A percentile compares a stretch with the other conserved stretches of the same genome.
Evolutionary conservation across 2,329 filamentous ascomycete genomes (phyloP).

Genomic region (Drechslerella coelobrocha): DNA sequence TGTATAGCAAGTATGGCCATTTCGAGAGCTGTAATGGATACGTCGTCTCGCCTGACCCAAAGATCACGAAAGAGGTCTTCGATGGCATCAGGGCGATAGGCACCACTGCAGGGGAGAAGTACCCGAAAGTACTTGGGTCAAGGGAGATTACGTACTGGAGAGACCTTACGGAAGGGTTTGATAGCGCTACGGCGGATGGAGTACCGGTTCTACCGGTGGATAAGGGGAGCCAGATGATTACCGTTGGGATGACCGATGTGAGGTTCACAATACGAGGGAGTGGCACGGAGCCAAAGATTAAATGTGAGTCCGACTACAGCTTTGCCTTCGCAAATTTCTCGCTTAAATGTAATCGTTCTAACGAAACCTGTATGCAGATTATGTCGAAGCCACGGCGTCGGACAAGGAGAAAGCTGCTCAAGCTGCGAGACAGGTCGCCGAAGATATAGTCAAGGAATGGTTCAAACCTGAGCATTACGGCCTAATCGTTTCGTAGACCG

Average conservation of each 20-base stretch:
- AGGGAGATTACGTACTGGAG: conserved; percentile 67
- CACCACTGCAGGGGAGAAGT: conserved; percentile 53
- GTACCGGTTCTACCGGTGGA: conserved; percentile 66
- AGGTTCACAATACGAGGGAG: conserved; percentile 69
- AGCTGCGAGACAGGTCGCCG: conserved; percentile 61
- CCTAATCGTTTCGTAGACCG: conserved; percentile 41
- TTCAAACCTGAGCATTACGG: conserved; percentile 58
- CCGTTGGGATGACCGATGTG: conserved; percentile 66
- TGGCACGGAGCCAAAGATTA: conserved; percentile 73
- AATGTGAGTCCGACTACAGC: conserved; percentile 59
- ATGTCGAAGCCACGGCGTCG: conserved; percentile 62
- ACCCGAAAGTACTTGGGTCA: conserved; percentile 62
- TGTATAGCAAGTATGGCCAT: conserved; percentile 67
- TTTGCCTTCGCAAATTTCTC: background rate
- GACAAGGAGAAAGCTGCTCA: conserved; percentile 59
- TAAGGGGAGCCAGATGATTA: conserved; percentile 69
- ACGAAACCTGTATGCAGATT: conserved; percentile 56
- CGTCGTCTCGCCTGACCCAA: conserved; percentile 66
- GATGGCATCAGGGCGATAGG: conserved; percentile 61
- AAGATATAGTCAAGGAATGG: conserved; percentile 62
- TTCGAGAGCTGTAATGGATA: conserved; percentile 71
- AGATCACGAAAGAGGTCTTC: conserved; percentile 65
- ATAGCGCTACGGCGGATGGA: conserved; percentile 64
- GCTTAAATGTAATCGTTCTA: background rate
- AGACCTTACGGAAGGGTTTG: conserved; percentile 68